Conservation (phyloP, 129 eudicot genomes). For the Rutidosis leptorrhynchoides region DNA sequence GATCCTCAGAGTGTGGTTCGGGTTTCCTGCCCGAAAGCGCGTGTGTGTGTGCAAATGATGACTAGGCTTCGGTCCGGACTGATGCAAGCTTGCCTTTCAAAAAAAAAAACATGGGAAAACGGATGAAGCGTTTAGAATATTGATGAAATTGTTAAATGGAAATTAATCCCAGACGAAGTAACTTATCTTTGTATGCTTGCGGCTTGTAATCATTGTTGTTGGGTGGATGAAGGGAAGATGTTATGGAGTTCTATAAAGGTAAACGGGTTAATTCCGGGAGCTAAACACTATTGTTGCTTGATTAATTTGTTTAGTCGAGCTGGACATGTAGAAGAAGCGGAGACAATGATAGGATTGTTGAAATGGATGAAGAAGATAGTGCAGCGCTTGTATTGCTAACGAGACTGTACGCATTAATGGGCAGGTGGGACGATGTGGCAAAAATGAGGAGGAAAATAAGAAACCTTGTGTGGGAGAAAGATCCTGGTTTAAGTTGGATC, state of each 20-base stretch:
- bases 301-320: slow-evolving; percentile 71
- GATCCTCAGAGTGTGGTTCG: too few relatives aligned
- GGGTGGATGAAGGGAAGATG: slow-evolving; percentile 49
- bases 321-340: slow-evolving; percentile 66
- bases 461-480: slow-evolving; percentile 45
- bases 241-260: slow-evolving; percentile 68
- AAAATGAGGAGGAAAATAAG: slow-evolving; percentile 58
- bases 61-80: too few relatives aligned
- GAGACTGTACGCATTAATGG: slow-evolving; percentile 50
- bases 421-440: slow-evolving; percentile 64
- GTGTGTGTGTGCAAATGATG: too few relatives aligned
- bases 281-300: slow-evolving; percentile 77
- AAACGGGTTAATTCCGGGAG: slow-evolving; percentile 52
- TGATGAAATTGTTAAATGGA: slow-evolving; percentile 42
- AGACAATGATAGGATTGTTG: slow-evolving; percentile 43
- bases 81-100: too few relatives aligned
- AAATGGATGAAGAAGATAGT: slow-evolving; percentile 42
- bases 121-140: slow-evolving; percentile 44
- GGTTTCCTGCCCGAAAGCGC: too few relatives aligned
- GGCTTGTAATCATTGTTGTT: slow-evolving; percentile 73
- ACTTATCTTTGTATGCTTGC: slow-evolving; percentile 69
- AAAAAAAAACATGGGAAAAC: slow-evolving; percentile 87
- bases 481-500: slow-evolving; percentile 77
- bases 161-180: slow-evolving; percentile 56
- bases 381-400: slow-evolving; percentile 49